Conservation (phyloP, 2,329 filamentous ascomycete species). For the Lomentospora prolificans region DNA sequence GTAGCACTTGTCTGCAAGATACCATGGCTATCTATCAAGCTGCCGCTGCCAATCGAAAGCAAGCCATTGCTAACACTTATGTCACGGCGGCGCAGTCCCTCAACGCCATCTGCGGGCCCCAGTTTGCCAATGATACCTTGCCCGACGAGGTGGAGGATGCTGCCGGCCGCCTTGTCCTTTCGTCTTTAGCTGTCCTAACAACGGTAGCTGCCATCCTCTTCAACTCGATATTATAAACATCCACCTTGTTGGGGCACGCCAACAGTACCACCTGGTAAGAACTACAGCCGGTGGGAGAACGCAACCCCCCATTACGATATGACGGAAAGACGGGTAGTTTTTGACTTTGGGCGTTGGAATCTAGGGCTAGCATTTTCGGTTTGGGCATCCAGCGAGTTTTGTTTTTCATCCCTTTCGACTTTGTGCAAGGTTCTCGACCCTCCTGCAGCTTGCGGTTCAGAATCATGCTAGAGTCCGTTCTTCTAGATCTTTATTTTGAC, state of each 20-base stretch:
- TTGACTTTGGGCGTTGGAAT: not conserved
- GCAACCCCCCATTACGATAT: not conserved
- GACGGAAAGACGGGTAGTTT: not conserved
- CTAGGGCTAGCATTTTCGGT: not conserved
- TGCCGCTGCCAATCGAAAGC: conserved; percentile 54
- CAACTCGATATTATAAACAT: not conserved
- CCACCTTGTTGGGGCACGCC: not conserved
- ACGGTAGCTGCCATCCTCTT: not conserved
- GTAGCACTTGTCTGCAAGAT: conserved; percentile 63
- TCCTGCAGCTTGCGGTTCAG: not conserved
- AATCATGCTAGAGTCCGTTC: not conserved
- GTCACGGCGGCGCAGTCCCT: conserved; percentile 60
- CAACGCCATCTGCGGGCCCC: conserved; percentile 52
- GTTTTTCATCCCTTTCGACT: not conserved
- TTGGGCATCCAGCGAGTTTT: not conserved
- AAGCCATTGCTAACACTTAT: conserved; percentile 63
- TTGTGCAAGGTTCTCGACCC: not conserved
- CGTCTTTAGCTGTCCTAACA: not conserved
- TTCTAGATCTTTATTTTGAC: not conserved
- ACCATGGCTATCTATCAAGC: conserved; percentile 75
- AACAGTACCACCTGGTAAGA: too few relatives aligned
- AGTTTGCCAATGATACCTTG: conserved; percentile 26
- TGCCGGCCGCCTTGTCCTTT: not conserved
- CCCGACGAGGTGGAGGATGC: conserved; percentile 13
- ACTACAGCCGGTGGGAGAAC: too few relatives aligned